phyloP scores from a whole-genome alignment of 2,329 filamentous ascomycete species.

The Ophiobolus disseminans region DNA sequence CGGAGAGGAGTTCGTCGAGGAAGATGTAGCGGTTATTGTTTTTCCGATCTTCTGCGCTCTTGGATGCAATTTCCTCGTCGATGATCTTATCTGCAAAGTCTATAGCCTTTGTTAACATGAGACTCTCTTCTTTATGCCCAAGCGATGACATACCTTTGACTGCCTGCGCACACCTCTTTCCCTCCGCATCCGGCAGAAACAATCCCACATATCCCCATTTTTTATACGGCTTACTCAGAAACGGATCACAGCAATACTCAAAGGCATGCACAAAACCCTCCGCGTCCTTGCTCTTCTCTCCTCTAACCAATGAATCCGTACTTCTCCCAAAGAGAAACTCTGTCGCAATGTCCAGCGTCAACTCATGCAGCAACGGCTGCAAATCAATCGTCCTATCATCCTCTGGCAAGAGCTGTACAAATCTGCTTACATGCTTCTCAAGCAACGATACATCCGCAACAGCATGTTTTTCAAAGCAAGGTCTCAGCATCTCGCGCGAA shows the following conservation, averaged over 20 bases:
- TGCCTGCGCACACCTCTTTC: neutral
- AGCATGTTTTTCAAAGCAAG: conserved; percentile 34
- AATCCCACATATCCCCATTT: conserved; percentile 16
- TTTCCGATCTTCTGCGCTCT: neutral
- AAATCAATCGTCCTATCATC: conserved; percentile 33
- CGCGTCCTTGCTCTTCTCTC: conserved; percentile 4
- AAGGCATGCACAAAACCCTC: conserved; percentile 30
- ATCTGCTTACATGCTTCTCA: conserved; percentile 26
- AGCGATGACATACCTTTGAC: conserved; percentile 2
- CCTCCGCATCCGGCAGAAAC: conserved; percentile 24
- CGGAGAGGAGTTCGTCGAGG: conserved; percentile 29
- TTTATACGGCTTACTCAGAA: conserved; percentile 17
- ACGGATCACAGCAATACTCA: conserved; percentile 28
- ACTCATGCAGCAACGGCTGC: conserved; percentile 33
- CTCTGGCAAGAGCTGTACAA: conserved; percentile 28
- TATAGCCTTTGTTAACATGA: neutral
- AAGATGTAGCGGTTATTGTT: conserved; percentile 28
- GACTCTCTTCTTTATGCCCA: no score
- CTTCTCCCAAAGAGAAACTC: conserved; percentile 39
- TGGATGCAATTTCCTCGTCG: conserved; percentile 13
- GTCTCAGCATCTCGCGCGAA: conserved; percentile 35
- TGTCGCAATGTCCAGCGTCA: conserved; percentile 33
- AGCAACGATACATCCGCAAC: conserved; percentile 30
- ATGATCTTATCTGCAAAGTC: conserved; percentile 25
- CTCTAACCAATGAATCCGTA: conserved; percentile 16